phyloP scores from a whole-genome alignment of 352 stramenopile species.

The Phytophthora sp. region DNA sequence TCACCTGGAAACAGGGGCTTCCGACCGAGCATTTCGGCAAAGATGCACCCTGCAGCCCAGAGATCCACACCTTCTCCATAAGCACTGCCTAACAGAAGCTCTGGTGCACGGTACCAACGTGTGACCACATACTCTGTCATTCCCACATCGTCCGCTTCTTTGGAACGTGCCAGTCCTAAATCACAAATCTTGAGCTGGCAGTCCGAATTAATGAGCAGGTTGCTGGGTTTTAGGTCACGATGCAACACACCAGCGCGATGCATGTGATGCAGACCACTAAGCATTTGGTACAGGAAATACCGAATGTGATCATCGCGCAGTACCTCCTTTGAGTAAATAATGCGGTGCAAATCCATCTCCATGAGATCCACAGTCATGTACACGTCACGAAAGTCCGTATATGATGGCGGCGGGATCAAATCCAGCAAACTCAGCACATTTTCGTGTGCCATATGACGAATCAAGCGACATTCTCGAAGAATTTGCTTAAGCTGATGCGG shows the following conservation, averaged over 20 bases:
- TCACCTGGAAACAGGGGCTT: constrained; percentile 88
- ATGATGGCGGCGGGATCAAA: constrained; percentile 83
- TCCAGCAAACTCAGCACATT: constrained; percentile 88
- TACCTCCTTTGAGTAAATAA: constrained; percentile 94
- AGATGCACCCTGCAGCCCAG: constrained; percentile 89
- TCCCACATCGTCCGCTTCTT: constrained; percentile 85
- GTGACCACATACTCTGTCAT: constrained; percentile 94
- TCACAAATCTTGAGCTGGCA: constrained; percentile 98
- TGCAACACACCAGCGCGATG: constrained; percentile 85
- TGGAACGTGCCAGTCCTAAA: constrained; percentile 92
- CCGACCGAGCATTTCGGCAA: constrained; percentile 87
- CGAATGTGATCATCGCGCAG: constrained; percentile 93
- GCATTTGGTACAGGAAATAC: constrained; percentile 94
- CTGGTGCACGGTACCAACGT: constrained; percentile 87
- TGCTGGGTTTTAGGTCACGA: constrained; percentile 88
- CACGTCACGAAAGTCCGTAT: constrained; percentile 87
- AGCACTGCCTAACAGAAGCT: constrained; percentile 84
- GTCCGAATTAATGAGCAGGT: constrained; percentile 92
- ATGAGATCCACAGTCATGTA: constrained; percentile 93
- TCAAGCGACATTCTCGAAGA: constrained; percentile 82
- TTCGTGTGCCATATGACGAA: constrained; percentile 87
- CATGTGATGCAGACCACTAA: constrained; percentile 90
- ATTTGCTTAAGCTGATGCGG: constrained; percentile 91
- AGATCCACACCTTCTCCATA: constrained; percentile 87
- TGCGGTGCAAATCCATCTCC: constrained; percentile 93